Conservation (phyloP, 805 yeast species). For the Metschnikowia kunwiensis region DNA sequence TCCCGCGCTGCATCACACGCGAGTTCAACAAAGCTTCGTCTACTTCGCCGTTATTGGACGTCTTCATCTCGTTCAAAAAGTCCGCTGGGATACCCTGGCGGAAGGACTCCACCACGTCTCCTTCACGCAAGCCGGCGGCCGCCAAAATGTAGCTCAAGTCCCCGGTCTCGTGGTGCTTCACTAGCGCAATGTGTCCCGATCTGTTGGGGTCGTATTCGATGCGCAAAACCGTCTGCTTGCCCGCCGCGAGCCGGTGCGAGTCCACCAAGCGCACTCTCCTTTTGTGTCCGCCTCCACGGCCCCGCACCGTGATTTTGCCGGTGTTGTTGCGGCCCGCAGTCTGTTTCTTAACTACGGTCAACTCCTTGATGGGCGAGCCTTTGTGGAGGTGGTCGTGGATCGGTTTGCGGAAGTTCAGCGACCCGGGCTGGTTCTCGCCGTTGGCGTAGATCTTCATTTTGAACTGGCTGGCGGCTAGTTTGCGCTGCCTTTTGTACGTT, state of each 20-base stretch:
- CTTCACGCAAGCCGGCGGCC: conserved; percentile 87
- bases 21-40: conserved; percentile 91
- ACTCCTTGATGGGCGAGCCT: conserved; percentile 73
- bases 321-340: conserved; percentile 87
- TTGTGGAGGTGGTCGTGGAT: conserved; percentile 82
- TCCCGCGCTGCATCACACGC: conserved; percentile 87
- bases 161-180: conserved; percentile 61
- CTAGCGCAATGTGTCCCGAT: conserved; percentile 86
- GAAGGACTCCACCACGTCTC: conserved; percentile 86
- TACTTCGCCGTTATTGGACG: conserved; percentile 64
- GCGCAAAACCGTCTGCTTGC: conserved; percentile 76
- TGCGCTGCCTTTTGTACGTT: conserved; percentile 66
- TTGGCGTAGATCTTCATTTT: conserved; percentile 75
- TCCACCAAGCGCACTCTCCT: conserved; percentile 84
- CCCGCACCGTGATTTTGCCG: conserved; percentile 88
- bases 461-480: conserved; percentile 66
- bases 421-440: conserved; percentile 69
- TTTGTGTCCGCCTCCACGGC: conserved; percentile 96
- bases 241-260: conserved; percentile 61
- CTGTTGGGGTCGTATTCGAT: conserved; percentile 96
- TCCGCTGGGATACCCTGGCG: conserved; percentile 82
- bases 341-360: conserved; percentile 69
- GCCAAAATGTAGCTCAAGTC: conserved; percentile 80
- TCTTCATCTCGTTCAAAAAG: conserved; percentile 67
- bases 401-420: conserved; percentile 86